Percentiles rank a stretch among this genome's conserved stretches.
Conservation (phyloP, 176 grass and related monocot genomes). For the Tuctoria greenei region DNA sequence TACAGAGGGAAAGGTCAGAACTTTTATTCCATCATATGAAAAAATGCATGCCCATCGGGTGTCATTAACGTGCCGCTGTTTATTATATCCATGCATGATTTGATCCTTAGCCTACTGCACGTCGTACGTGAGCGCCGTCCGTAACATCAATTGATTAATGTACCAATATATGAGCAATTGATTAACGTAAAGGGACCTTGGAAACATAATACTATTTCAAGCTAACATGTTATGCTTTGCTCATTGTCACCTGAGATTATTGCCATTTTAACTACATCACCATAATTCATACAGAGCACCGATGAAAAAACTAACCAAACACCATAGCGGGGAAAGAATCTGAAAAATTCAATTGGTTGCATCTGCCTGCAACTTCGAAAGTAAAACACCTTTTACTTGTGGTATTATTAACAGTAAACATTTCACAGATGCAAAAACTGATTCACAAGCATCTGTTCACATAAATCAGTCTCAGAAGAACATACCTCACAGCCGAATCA, state of each 20-base stretch:
- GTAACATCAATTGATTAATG: too few relatives aligned
- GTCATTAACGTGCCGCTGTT: too few relatives aligned
- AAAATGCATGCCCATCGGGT: too few relatives aligned
- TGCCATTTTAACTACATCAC: not conserved
- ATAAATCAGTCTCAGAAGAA: too few relatives aligned
- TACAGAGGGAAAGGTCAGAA: too few relatives aligned
- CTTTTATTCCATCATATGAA: too few relatives aligned
- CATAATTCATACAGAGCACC: not conserved
- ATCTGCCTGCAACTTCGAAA: conserved; percentile 19
- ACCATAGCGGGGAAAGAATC: not conserved
- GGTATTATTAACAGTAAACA: not conserved
- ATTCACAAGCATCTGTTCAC: conserved; percentile 10
- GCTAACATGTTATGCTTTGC: not conserved
- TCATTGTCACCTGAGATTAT: not conserved
- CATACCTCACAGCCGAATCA: too few relatives aligned
- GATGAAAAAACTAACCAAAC: not conserved
- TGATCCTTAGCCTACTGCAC: too few relatives aligned
- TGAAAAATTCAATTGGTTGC: conserved; percentile 23
- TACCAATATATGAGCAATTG: too few relatives aligned
- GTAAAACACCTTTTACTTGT: conserved; percentile 25
- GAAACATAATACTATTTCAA: not conserved
- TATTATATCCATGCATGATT: too few relatives aligned
- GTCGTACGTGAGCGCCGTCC: too few relatives aligned
- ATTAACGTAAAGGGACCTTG: not conserved
- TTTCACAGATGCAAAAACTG: conserved; percentile 6